Evolutionary conservation across 2,329 filamentous ascomycete genomes (phyloP).

Genomic region (Claviceps paspali): DNA sequence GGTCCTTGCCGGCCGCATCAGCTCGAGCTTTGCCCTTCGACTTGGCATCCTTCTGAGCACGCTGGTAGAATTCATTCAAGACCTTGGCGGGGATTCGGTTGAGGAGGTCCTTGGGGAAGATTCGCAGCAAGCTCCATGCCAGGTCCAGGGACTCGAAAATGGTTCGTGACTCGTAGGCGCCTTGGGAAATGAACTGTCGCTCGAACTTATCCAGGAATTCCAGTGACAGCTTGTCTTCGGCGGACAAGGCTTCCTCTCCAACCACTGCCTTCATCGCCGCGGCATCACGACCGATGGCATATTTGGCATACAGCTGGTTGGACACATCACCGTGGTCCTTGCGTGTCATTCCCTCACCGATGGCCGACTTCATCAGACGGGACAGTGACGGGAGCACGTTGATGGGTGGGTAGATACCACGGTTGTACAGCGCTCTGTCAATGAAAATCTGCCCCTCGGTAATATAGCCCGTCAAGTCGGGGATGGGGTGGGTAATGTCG

Average conservation of each 20-base stretch:
- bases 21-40: slow-evolving; percentile 42
- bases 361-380: slow-evolving; percentile 99
- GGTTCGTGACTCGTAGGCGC: slow-evolving; percentile 76
- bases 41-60: slow-evolving; percentile 47
- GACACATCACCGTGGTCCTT: slow-evolving; percentile 97
- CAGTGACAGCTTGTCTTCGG: slow-evolving; percentile 92
- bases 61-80: slow-evolving; percentile 69
- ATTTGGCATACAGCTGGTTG: slow-evolving; percentile 99
- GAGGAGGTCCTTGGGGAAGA: slow-evolving; percentile 95
- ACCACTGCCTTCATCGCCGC: slow-evolving; percentile 99
- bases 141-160: slow-evolving; percentile 92
- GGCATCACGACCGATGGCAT: slow-evolving; percentile 95
- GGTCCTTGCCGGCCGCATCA: slow-evolving; percentile 23
- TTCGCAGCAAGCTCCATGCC: slow-evolving; percentile 89
- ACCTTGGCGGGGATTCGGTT: slow-evolving; percentile 84
- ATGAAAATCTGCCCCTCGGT: slow-evolving; percentile 98
- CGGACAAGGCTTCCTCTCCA: slow-evolving; percentile 88
- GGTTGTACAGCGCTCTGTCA: slow-evolving; percentile 86
- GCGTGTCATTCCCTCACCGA: slow-evolving; percentile 91
- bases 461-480: slow-evolving; percentile 97
- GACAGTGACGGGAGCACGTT: slow-evolving; percentile 96
- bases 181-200: slow-evolving; percentile 83
- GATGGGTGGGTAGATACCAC: slow-evolving; percentile 96
- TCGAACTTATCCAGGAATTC: slow-evolving; percentile 99
- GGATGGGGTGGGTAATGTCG: slow-evolving; percentile 97